Evolutionary conservation across 352 stramenopile genomes (phyloP), one percentile per base, ranked within the genome.

Genomic region (Pythium aquatile): DNA sequence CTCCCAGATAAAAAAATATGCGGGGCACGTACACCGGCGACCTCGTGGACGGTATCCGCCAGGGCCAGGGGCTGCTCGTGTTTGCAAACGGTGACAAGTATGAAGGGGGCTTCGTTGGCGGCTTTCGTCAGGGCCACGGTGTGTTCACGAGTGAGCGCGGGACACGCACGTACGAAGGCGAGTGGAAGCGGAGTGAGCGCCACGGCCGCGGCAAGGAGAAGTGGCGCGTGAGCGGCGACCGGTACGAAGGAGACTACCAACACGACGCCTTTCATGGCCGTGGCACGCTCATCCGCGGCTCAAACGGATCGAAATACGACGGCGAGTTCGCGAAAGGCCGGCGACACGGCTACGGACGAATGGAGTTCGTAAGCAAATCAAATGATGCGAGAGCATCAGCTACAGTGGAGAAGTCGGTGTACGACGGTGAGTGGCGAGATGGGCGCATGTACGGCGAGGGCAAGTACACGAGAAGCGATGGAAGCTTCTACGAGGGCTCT

Each of bases 51-150:
- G 78, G 78, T 33, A 76, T 90, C 29, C 78, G 81, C 9, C 77
- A 90, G 16, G 81, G 78, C 17, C 63, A 65, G 33, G 83, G 83
- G 9, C 68, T 70, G 54, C 61, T 92, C 5, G 69, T 73, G 33
- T 92, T 92, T 47, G 68, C 65, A 5, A 92, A 90, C 42, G 83
- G 79, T 24, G 83, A 92, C 54, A 68, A 63, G 35, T 92, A 89
- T 62, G 77, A 85, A 28, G 83, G 83, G n/a, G 69, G 72, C n/a
- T 92, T 92, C 54, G 39, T 54, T 1, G 62, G 82, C 29, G 83
- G 83, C 4, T 90, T 88, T 35, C 74, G 83, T 47, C 69, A 90
- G 26, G 83, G 83, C 3, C 65, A 58, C 32, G 83, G 83, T 3
- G 35, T 79, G 14, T 87, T 89, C 51, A 89, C 76, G 42, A 85